Evolutionary conservation across 306 rosid genomes (phyloP), one percentile per base, ranked within the genome.

Genomic region (Lathyrus oleraceus): DNA sequence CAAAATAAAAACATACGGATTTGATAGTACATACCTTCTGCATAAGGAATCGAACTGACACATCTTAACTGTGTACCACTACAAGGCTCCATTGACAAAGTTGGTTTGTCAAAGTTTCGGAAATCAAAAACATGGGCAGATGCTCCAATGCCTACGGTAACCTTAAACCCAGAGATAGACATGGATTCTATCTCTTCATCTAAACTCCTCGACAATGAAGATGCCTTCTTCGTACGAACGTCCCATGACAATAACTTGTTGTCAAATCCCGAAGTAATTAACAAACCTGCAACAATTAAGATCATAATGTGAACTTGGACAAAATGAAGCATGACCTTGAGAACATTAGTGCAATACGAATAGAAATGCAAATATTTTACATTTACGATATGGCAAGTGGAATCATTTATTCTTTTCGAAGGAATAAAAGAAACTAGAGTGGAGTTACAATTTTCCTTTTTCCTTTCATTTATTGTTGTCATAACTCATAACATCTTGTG

Each of bases 221-320:
- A 63, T 47, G 77, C 80, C 48, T 88, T 77, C 76, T 36, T 81
- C 72, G 2, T 65, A 23, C 90, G 95, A 4, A 70, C 65, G 66
- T 94, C 98, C 97, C 88, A 88, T 14, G 79, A 71, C 54, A 80
- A 19, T 77, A 90, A 53, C 74, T 87, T 87, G 70, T 82, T 81
- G 86, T 94, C 95, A 72, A 85, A 75, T 73, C 98, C 98, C 2
- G 92, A 83, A 67, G 90, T 78, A 42, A 94, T 79, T 76, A 91
- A 71, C 72, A 87, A 95, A 78, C 78, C 98, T 90, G 66, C 79
- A 82, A 20, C 43, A 78, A 63, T 19, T 52, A 32, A 52, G 47
- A 11, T 63, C 45, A 70, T 65, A 56, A 43, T 63, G 30, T 21
- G 63, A 70, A 71, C 39, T 9, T 12, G 52, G 61, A 62, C 6